A percentile compares a stretch with the other conserved stretches of the same genome.
Evolutionary conservation across 352 stramenopile genomes (phyloP).

Genomic region (Pythium brassicae): DNA sequence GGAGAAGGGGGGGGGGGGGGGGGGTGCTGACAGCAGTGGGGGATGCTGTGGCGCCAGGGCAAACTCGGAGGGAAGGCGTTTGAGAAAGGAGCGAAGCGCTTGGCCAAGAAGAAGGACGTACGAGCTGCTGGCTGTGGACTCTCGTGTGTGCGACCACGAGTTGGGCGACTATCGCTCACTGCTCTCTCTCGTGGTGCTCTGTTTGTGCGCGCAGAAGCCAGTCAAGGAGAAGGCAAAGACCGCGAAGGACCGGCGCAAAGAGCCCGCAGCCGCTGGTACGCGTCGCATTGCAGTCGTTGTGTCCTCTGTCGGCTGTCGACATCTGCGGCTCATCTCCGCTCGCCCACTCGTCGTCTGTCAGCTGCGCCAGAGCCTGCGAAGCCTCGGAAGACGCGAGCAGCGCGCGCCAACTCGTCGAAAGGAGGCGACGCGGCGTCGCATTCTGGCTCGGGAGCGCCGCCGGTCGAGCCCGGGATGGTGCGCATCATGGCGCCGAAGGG

Average conservation of each 20-base stretch:
- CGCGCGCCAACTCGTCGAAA: constrained; percentile 17
- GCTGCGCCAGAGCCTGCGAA: constrained; percentile 31
- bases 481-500: constrained; percentile 51
- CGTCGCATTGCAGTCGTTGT: too few species aligned
- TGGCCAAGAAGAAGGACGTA: constrained; percentile 48
- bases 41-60: constrained; percentile 14
- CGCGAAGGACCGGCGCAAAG: constrained; percentile 13
- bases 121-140: neutral
- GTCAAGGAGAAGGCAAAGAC: constrained; percentile 16
- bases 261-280: neutral
- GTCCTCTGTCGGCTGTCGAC: neutral
- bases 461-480: constrained; percentile 36
- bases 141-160: neutral
- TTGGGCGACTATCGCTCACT: too few species aligned
- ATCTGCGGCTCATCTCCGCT: neutral
- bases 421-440: constrained; percentile 29
- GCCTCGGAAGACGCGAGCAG: constrained; percentile 31
- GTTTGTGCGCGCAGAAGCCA: constrained; percentile 9
- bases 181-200: neutral
- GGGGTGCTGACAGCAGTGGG: too few species aligned
- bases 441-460: neutral
- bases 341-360: neutral
- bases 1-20: too few species aligned
- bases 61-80: constrained; percentile 26
- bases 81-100: constrained; percentile 38